Base-by-base conservation (phyloP, 306 rosid species). In the Vicia faba region DNA sequence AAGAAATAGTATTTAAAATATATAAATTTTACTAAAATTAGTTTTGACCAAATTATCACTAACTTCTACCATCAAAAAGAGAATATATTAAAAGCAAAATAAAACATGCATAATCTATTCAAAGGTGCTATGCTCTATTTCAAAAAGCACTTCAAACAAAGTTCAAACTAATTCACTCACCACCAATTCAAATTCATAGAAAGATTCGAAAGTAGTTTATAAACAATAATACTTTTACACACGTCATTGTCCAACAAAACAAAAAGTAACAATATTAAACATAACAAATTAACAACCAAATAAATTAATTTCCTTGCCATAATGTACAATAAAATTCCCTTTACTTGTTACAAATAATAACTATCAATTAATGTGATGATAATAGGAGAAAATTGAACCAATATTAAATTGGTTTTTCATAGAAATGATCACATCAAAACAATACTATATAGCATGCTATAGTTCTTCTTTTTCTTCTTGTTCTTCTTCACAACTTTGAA, bases 241-340 rank as follows among this genome's bases (percentile, higher is more conserved):
- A 26, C 56, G 59, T 75, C 63, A 46, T 66, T 57, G 23, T 66
- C 53, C 66, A 56, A 40, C 18, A 54, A 68, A 49, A 41, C 39
- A 15, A 54, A 54, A 54, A 55, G n/a, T 11, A 16, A 9, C 46
- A 16, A 61, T 18, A 59, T 70, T 36, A 44, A 70, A 31, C 53
- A 11, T 9, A 40, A 31, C 9, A 7, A 59, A 58, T 63, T 68
- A 39, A 36, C 5, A 20, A 58, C 8, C 8, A 36, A 11, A 31
- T 44, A 4, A 75, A 67, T 57, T 57, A 75, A 67, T 66, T 66
- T 45, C 61, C 50, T 35, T 56, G 57, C 40, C 66, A 18, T 43
- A 9, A 55, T 31, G 43, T 64, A 64, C 65, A 39, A 48, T 8
- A 9, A 33, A 33, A 8, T 33, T 33, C 38, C 38, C 38, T 33